phyloP scores from a whole-genome alignment of 139 green algal species.

The Picochlorum sp. region DNA sequence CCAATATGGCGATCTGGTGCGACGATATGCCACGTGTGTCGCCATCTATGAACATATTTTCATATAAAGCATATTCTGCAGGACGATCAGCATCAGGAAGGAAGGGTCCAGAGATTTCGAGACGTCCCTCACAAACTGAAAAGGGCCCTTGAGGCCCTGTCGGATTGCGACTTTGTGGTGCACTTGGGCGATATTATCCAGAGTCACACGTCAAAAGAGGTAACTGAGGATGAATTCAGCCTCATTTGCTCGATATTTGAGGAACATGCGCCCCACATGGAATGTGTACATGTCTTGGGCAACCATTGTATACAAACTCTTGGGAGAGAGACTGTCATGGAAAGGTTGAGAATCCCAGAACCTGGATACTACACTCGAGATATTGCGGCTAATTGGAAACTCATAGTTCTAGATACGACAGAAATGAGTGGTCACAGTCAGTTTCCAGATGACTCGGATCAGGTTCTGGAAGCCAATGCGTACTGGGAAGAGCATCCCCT shows the following conservation, averaged over 20 bases:
- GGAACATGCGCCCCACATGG: constrained; percentile 9
- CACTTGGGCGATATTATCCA: constrained; percentile 64
- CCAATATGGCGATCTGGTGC: constrained; percentile 26
- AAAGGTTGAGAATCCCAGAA: constrained; percentile 28
- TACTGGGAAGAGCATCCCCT: constrained; percentile 38
- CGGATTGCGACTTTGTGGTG: constrained; percentile 24
- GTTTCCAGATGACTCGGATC: constrained; percentile 23
- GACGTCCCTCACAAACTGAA: constrained; percentile 51
- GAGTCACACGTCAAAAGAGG: constrained; percentile 18
- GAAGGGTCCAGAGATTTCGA: constrained; percentile 44
- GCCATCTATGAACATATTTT: neutral
- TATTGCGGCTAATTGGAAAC: constrained; percentile 38
- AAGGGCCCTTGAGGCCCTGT: constrained; percentile 23
- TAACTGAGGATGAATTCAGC: constrained; percentile 17
- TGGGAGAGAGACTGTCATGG: constrained; percentile 24
- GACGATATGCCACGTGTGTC: neutral
- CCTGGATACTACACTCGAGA: constrained; percentile 32
- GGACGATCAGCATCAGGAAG: constrained; percentile 40
- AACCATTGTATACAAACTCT: constrained; percentile 58
- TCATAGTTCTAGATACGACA: constrained; percentile 69
- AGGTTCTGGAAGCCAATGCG: constrained; percentile 32
- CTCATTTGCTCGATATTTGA: constrained; percentile 19
- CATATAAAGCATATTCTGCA: constrained; percentile 5
- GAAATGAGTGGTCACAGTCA: constrained; percentile 50
- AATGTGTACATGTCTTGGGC: constrained; percentile 43